Evolutionary conservation across 2,329 filamentous ascomycete species (phyloP).

Genomic region (Lizonia empirigonia): DNA sequence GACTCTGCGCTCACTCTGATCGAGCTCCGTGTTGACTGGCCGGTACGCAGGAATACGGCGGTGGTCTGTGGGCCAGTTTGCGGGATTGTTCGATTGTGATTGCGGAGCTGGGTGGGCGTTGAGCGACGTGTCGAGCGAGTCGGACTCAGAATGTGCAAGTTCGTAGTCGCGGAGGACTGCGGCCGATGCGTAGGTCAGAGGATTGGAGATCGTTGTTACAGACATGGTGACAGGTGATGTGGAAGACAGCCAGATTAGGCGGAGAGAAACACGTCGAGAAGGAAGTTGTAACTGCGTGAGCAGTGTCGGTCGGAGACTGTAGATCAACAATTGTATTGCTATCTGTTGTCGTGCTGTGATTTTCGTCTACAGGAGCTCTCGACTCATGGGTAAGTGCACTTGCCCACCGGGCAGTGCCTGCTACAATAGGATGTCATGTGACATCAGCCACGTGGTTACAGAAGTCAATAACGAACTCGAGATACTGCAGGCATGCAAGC

Average conservation of each 20-base stretch:
- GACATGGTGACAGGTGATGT: constrained; percentile 46
- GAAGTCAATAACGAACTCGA: not conserved
- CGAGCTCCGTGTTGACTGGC: constrained; percentile 53
- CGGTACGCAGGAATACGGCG: constrained; percentile 56
- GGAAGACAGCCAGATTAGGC: not conserved
- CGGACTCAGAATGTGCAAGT: constrained; percentile 50
- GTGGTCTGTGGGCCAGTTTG: constrained; percentile 56
- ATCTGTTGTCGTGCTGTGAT: too few relatives aligned
- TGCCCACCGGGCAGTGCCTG: too few relatives aligned
- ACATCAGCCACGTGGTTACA: too few relatives aligned
- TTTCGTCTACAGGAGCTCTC: too few relatives aligned
- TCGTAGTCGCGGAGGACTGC: constrained; percentile 55
- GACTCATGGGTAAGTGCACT: too few relatives aligned
- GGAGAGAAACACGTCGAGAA: not conserved
- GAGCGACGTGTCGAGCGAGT: constrained; percentile 26
- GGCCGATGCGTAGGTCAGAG: constrained; percentile 44
- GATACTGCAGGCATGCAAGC: not conserved
- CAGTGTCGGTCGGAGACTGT: too few relatives aligned
- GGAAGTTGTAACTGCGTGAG: too few relatives aligned
- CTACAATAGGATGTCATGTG: too few relatives aligned
- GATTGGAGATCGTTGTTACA: constrained; percentile 52
- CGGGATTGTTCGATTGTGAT: constrained; percentile 32
- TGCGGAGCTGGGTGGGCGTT: constrained; percentile 39
- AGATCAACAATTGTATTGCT: too few relatives aligned
- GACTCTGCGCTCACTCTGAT: constrained; percentile 51